Evolutionary conservation across 192 early-diverging fungal species (phyloP).

Genomic region (Coemansia sp.): DNA sequence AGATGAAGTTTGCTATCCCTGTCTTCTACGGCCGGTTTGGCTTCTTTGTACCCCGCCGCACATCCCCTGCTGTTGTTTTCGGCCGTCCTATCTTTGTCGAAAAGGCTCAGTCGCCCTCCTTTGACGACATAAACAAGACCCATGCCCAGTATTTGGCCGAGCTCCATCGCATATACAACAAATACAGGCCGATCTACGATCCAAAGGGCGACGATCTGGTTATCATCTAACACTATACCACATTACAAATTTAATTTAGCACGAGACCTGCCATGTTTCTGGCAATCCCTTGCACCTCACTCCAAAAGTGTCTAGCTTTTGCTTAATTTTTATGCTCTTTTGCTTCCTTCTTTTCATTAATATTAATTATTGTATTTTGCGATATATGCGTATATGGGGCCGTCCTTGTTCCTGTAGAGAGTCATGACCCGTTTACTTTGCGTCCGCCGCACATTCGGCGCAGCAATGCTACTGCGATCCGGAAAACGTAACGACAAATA

Average conservation of each 20-base stretch:
- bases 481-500: not conserved
- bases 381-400: not conserved
- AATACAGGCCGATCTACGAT: constrained; percentile 51
- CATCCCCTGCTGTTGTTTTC: constrained; percentile 35
- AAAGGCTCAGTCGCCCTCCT: constrained; percentile 23
- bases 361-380: not conserved
- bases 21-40: constrained; percentile 78
- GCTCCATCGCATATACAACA: constrained; percentile 32
- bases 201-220: constrained; percentile 41
- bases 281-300: not conserved
- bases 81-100: constrained; percentile 36
- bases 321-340: not conserved
- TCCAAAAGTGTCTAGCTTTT: not conserved
- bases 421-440: not conserved
- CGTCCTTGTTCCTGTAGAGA: too few relatives aligned
- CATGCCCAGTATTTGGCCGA: constrained; percentile 40
- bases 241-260: not conserved
- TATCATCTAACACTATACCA: constrained; percentile 16
- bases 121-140: constrained; percentile 36
- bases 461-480: constrained; percentile 2
- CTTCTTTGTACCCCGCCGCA: constrained; percentile 41
- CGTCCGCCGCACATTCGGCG: constrained; percentile 1
- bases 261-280: not conserved
- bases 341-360: not conserved
- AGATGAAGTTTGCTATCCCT: constrained; percentile 71